Base-by-base conservation (phyloP, 148 eudicot species). In the Silene uniflora region DNA sequence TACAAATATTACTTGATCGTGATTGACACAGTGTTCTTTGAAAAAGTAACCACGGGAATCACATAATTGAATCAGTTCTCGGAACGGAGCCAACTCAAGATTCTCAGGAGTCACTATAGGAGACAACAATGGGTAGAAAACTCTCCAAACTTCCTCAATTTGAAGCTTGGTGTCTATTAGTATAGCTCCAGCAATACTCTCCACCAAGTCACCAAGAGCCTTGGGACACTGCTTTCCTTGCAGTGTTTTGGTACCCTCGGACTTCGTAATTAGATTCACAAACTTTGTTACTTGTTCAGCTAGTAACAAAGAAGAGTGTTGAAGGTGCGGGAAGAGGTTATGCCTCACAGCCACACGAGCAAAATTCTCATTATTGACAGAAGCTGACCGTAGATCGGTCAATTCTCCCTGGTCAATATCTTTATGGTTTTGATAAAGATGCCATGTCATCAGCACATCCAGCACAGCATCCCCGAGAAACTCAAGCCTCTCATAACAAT, bases 51-150 rank as follows among this genome's bases (percentile, higher is more conserved):
- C 99, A 67, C 85, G 92, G 67, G 83, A 84, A 84, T 81, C 94
- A 24, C 99, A 95, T 81, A 92, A 81, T 76, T 95, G 96, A 60
- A 59, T 82, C 61, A 95, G 78, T 81, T 90, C 96, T 16, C 99
- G 91, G 8, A 77, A 71, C n/a, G 99, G 96, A 35, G 94, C 88
- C 67, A 92, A 80, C 84, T 91, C 94, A 21, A 92, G 94, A 47
- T 89, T 92, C 60, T 92, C 97, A 19, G 99, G 99, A 54, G 97
- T 92, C 75, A 85, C 99, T 78, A 95, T 89, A 21, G 99, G 98
- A 62, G 98, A 89, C 75, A 95, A 80, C 13, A 95, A 54, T 23
- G 96, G 97, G 65, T 87, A 73, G 65, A 88, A 86, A 66, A 92
- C 82, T 81, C 85, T 87, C 97, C 99, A 95, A 17, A 95, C 94